Evolutionary conservation across 257 asterid genomes (phyloP), one percentile per base, ranked within the genome.

Genomic region (Linaria vulgaris): DNA sequence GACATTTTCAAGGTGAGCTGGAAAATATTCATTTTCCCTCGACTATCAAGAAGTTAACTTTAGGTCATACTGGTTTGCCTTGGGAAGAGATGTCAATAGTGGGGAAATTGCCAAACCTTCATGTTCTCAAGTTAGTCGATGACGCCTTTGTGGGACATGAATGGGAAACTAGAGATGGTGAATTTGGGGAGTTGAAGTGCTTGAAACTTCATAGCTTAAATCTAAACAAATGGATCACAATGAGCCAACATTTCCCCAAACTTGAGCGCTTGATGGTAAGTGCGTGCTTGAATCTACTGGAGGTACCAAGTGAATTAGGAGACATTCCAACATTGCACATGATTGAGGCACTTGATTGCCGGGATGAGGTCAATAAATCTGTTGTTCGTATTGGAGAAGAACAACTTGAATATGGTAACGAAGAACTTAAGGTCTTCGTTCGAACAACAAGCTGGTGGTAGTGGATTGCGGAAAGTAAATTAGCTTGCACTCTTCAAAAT

Each of bases 161-260:
- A 3, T 65, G 71, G 76, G 43, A 24, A 12, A 38, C 63, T 11
- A 51, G 21, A 12, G 50, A 65, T 7, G 47, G 49, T 19, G 58
- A n/a, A n/a, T 71, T 71, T 24, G 27, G 34, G 12, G 21, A 71
- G 22, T 72, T 71, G 19, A 65, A 43, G 55, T 7, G 51, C 56
- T 43, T 69, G 69, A 53, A 44, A 61, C 24, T 69, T 20, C 9
- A 45, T 3, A 14, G 22, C n/a, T 9, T 44, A 9, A 43, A 37
- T 19, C 54, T 69, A 6, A 24, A 7, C 6, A 17, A 9, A 45
- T 70, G 75, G 75, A 34, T 1, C 8, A 52, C 66, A 22, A 4
- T 6, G 10, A 15, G 23, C 13, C 23, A 45, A 19, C 41, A 64
- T 43, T 63, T 70, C 21, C 75, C 75, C 2, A 12, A 13, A 37